A percentile compares a stretch with the other conserved stretches of the same genome.
Evolutionary conservation across 306 rosid genomes (phyloP).

Genomic region (Malus orientalis): DNA sequence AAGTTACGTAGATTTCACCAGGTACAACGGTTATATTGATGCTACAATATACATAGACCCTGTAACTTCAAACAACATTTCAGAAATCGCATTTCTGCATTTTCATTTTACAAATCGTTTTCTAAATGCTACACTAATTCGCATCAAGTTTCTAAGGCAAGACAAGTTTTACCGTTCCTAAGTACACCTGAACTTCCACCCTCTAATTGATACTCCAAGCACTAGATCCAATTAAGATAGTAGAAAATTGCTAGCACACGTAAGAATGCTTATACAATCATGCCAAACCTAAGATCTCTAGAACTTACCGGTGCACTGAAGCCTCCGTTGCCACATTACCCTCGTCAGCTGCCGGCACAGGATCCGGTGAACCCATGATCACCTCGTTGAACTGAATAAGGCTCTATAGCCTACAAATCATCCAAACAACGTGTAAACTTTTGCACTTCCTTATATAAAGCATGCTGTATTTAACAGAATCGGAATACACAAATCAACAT

Average conservation of each 20-base stretch:
- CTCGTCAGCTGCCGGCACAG: constrained; percentile 30
- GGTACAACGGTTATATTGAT: too few relatives aligned
- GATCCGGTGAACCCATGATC: constrained; percentile 50
- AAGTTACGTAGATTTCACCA: not conserved
- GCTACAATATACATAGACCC: not conserved
- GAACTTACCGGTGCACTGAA: constrained; percentile 31
- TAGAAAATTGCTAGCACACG: not conserved
- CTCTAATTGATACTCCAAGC: not conserved
- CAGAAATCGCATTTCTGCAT: not conserved
- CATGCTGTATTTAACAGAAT: not conserved
- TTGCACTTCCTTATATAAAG: not conserved
- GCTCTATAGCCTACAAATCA: constrained; percentile 21
- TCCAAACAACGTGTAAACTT: not conserved
- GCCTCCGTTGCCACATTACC: constrained; percentile 23
- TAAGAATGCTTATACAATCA: not conserved
- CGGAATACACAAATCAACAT: not conserved
- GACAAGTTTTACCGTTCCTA: not conserved
- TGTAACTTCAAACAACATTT: not conserved
- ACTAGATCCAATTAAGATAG: not conserved
- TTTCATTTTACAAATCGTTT: not conserved
- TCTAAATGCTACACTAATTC: not conserved
- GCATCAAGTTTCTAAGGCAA: not conserved
- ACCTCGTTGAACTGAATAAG: constrained; percentile 7
- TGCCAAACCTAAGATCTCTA: not conserved
- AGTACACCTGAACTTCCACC: not conserved